These are phyloP conservation scores for Alternaria arbusti DNA, from an alignment of 2,329 filamentous ascomycete species.

Conservation along the genomic window DNA sequence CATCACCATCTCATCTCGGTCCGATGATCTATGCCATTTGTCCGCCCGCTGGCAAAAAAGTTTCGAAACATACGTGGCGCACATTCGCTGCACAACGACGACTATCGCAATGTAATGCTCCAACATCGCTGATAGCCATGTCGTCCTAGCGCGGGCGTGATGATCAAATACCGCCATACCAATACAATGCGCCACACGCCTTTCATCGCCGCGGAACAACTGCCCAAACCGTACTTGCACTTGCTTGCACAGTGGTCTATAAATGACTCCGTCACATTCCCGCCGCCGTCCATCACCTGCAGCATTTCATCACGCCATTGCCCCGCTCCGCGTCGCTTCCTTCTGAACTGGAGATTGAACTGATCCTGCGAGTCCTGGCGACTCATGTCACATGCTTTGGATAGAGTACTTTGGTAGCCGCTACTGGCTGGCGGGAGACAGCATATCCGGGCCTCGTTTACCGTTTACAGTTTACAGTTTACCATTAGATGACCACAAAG, in stretches of 20 bases:
- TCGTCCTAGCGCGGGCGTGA: background rate
- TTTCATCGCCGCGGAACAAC: background rate
- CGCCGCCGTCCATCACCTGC: background rate
- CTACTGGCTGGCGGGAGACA: background rate
- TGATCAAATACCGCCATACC: background rate
- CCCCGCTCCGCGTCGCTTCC: slow-evolving; percentile 3
- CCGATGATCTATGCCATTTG: background rate
- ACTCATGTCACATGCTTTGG: background rate
- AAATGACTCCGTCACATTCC: background rate
- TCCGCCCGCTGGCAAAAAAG: background rate
- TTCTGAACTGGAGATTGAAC: background rate
- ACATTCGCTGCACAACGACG: background rate
- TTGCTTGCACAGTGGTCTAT: background rate
- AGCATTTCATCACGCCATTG: background rate
- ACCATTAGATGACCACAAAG: background rate
- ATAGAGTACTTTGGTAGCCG: background rate
- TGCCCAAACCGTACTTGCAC: background rate
- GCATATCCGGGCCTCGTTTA: background rate
- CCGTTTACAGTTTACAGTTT: background rate
- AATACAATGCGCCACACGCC: background rate
- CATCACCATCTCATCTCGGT: background rate
- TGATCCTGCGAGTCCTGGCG: background rate
- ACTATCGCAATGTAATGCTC: background rate
- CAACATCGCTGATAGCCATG: background rate
- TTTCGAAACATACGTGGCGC: background rate